These are phyloP conservation scores for Aegle marmelos DNA, from an alignment of 345 rosid genomes.

Conservation along the genomic window DNA sequence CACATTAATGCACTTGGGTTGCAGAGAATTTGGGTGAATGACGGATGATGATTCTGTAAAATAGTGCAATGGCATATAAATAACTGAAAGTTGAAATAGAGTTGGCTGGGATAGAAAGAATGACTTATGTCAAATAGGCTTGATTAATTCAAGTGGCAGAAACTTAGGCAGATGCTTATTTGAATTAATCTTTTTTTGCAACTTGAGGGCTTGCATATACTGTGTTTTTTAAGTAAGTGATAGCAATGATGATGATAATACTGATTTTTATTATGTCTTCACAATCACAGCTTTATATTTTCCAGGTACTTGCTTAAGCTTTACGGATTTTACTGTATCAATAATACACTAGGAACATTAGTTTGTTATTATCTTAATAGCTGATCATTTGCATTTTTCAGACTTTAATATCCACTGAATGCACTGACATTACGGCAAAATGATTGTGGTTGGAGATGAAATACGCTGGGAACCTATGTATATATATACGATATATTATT, in stretches of 20 bases:
- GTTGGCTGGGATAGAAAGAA: not conserved
- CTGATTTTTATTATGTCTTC: too few relatives aligned
- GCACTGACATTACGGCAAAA: not conserved
- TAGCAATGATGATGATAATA: not conserved
- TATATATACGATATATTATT: too few relatives aligned
- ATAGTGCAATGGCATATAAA: not conserved
- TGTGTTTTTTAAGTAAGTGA: not conserved
- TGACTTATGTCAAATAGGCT: not conserved
- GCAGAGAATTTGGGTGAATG: not conserved
- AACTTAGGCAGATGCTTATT: conserved; percentile 57
- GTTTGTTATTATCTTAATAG: not conserved
- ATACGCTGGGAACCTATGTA: not conserved
- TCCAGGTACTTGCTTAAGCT: not conserved
- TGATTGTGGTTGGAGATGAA: not conserved
- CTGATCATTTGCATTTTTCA: not conserved
- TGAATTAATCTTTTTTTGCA: not conserved
- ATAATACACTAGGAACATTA: too few relatives aligned
- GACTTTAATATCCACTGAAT: not conserved
- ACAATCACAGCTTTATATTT: too few relatives aligned
- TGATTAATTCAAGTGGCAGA: conserved; percentile 37
- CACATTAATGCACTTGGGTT: not conserved
- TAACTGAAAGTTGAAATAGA: not conserved
- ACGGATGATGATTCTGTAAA: not conserved
- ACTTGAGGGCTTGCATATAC: not conserved
- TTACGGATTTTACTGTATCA: not conserved